Evolutionary conservation across 129 eudicot genomes (phyloP), one percentile per base, ranked within the genome.

Genomic region (Flaveria linearis): DNA sequence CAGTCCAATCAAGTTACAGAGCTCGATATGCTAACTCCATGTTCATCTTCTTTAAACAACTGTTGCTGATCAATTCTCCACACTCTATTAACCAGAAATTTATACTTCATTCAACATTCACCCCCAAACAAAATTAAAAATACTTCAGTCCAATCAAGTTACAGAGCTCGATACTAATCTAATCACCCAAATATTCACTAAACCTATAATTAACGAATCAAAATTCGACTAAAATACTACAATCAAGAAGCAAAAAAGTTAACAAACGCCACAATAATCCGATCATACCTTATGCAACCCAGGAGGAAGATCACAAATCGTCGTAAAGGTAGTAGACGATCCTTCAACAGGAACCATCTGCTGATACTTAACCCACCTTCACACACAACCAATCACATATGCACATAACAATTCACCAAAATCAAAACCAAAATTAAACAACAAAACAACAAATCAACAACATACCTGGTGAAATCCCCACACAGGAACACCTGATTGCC

Each of bases 21-120:
- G n/a, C n/a, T n/a, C n/a, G n/a, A n/a, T n/a, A n/a, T n/a, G n/a
- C n/a, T n/a, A n/a, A 81, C 55, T 72, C 93, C 93, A 76, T 78
- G 70, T 52, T 69, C 81, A 52, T 84, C 93, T 71, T 74, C 78
- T 62, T 43, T 58, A 81, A 71, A 84, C 49, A 30, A 61, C 41
- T 81, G 83, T 60, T 73, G 87, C 51, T 83, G 81, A 72, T 88
- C 88, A 3, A 85, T 51, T 64, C 82, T 69, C 93, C 93, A 88
- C 15, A 80, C 74, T 58, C 84, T 87, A 72, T 88, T 88, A 30
- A 88, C 90, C 76, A 88, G 77, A 4, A 83, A 88, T 79, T 84
- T 88, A 75, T 52, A 88, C 93, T 88, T 83, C 75, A 83, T 30
- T 69, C 57, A 10, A 28, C 68, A 42, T 47, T 80, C 28, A 16